Conservation (phyloP, 768 basidiomycete genomes). For the Phlegmacium glaucopus region DNA sequence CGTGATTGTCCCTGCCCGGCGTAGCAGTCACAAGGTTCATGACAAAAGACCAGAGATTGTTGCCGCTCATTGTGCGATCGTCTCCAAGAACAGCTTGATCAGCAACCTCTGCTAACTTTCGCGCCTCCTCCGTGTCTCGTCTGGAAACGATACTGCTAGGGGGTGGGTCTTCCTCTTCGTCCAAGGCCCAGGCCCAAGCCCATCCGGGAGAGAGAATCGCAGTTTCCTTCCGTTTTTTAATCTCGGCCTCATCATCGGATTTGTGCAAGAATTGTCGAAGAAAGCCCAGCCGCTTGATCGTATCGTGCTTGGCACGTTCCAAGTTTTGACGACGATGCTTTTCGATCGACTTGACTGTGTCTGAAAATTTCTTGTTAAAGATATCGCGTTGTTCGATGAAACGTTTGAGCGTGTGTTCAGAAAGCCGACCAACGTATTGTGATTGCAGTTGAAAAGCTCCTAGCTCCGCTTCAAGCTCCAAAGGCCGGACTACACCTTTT, state of each 20-base stretch:
- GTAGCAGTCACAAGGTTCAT: constrained; percentile 59
- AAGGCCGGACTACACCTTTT: constrained; percentile 72
- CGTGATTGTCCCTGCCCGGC: constrained; percentile 40
- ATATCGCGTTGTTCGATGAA: constrained; percentile 60
- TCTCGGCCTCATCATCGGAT: constrained; percentile 12
- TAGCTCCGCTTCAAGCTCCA: constrained; percentile 72
- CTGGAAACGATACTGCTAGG: constrained; percentile 90
- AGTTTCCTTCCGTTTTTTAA: constrained; percentile 29
- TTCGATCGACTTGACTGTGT: constrained; percentile 54
- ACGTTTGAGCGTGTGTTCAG: constrained; percentile 72
- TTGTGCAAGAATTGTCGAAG: constrained; percentile 39
- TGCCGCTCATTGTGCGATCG: constrained; percentile 56
- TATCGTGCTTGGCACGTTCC: constrained; percentile 62
- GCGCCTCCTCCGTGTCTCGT: constrained; percentile 80
- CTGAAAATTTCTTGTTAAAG: constrained; percentile 68
- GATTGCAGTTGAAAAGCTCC: constrained; percentile 60
- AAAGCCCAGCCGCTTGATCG: constrained; percentile 47
- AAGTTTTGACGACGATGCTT: constrained; percentile 64
- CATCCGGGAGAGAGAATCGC: constrained; percentile 49
- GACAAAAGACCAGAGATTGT: constrained; percentile 69
- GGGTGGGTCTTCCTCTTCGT: constrained; percentile 78
- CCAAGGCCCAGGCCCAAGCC: constrained; percentile 86
- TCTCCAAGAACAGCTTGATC: constrained; percentile 62
- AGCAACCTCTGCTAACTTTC: constrained; percentile 67
- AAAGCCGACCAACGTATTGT: constrained; percentile 68